Base-by-base conservation (phyloP, 352 stramenopile species). In the Pythium apleroticum region DNA sequence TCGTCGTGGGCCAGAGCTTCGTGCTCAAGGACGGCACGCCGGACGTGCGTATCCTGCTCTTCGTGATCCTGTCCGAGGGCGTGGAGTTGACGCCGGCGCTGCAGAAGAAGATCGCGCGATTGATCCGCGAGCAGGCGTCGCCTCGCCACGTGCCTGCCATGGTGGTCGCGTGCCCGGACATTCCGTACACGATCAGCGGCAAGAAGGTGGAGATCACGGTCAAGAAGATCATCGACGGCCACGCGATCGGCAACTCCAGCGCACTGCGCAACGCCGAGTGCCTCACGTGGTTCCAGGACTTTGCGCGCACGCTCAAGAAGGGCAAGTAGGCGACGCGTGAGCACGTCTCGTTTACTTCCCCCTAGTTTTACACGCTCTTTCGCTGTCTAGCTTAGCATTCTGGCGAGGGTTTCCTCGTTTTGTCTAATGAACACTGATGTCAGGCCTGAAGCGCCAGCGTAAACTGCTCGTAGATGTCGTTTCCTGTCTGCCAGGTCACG, bases 191-290 rank as follows among this genome's bases (percentile, higher is more conserved):
- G 2, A 77, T 90, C 53, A 91, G 81, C 49, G 84, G 84, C 28
- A 93, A 93, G 71, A 91, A 91, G 55, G 82, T 93, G 37, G 85
- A 93, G 62, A 70, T 93, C 37, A 88, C 82, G 14, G 81, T 90
- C 28, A 90, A 90, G 78, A 86, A 87, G 63, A 86, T 92, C 63
- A 74, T 92, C 37, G 77, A 88, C 49, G 84, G 84, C 35, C 69
- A 81, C 24, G 45, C 60, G 1, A 69, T 90, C 9, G 84, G 72
- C 28, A 92, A 90, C 68, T 77, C 74, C 53, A 89, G 77, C 39
- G 81, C 81, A 19, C 70, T 92, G 62, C 73, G 78, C 31, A 92
- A 92, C 71, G 81, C 81, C 7, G 78, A 90, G 58, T 85, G 76
- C 37, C 68, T 90, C 27, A 41, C 6, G 14, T 90, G 80, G 80